Evolutionary conservation across 2,329 filamentous ascomycete genomes (phyloP), one percentile per base, ranked within the genome.

Genomic region (Beauveria pseudobassiana): DNA sequence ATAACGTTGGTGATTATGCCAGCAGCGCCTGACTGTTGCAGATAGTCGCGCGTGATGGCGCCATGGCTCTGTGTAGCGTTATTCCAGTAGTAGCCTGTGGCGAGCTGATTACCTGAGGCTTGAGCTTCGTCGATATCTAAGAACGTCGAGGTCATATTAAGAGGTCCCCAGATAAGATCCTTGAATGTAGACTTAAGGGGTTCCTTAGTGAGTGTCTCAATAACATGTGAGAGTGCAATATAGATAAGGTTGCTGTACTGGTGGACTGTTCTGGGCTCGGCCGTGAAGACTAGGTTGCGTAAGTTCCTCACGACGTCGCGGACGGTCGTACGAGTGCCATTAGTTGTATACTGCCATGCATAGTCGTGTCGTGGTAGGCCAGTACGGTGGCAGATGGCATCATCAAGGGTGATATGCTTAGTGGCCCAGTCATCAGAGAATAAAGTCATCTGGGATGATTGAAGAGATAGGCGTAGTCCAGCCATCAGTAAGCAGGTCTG

Each of bases 191-290:
- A 65, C 0, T 70, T 70, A 18, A 80, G 69, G n/a, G 65, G 64
- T 4, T 54, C 45, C 1, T 71, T 70, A 0, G 70, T 72, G 1
- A 76, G 61, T 0, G 64, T 71, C 62, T 79, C 74, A 16, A 80
- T 65, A 1, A 80, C 69, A 64, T 79, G 69, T 10, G 73, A 73
- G 2, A 72, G 71, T 3, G 71, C 71, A 2, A 70, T 71, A 67
- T 72, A 82, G 75, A 81, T 78, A 54, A 77, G 70, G 65, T 82
- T 81, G 65, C 70, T 74, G 64, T 82, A 81, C 62, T 77, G 72
- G 57, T 69, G 80, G 49, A 63, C 70, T 0, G 72, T 71, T 5
- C 80, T 72, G 5, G 77, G 51, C 34, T 79, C 76, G 5, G 69
- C 67, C 0, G 71, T 73, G 64, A 78, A 63, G 2, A 75, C 73